Base-by-base conservation (phyloP, 148 eudicot genomes). In the Camellia japonica region DNA sequence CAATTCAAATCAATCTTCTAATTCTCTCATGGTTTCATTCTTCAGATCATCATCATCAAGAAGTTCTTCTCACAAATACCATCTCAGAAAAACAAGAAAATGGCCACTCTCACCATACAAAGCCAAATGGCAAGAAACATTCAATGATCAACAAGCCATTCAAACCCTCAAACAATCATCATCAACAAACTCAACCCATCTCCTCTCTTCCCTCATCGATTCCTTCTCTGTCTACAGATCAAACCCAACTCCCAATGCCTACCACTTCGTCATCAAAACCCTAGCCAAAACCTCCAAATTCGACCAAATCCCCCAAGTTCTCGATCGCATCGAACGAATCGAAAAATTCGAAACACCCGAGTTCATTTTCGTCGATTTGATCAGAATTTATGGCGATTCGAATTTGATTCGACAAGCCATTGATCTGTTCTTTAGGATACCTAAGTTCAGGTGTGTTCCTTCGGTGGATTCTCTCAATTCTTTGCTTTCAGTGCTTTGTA, bases 281-380 rank as follows among this genome's bases (percentile, higher is more conserved):
- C 82, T 86, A 10, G 62, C 80, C 16, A 58, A 61, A 78, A 85
- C 89, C 82, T 80, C 88, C 72, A 81, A 85, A 15, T 81, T 80
- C 64, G 77, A 56, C 5, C 89, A 90, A 23, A 63, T 91, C 9
- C 18, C 60, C 12, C 62, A 65, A 14, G 79, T 90, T 3, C 89
- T 91, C 7, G 71, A 79, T 52, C 88, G 83, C 42, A 83, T 91
- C 0, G 80, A 88, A 54, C 84, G 76, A 6, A 76, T 66, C 20
- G 95, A 87, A 73, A 87, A 62, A 44, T 90, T 90, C 64, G 91
- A 91, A 30, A 85, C 86, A 71, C 91, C 93, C 18, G 95, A 90
- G 81, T 60, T 78, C 16, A 51, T 90, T 66, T 87, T 91, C 60
- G 80, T 84, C 41, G 87, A 91, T 81, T 86, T 91, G 90, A 90